Base-by-base conservation (phyloP, 768 basidiomycete genomes). In the Lactarius vividus region DNA sequence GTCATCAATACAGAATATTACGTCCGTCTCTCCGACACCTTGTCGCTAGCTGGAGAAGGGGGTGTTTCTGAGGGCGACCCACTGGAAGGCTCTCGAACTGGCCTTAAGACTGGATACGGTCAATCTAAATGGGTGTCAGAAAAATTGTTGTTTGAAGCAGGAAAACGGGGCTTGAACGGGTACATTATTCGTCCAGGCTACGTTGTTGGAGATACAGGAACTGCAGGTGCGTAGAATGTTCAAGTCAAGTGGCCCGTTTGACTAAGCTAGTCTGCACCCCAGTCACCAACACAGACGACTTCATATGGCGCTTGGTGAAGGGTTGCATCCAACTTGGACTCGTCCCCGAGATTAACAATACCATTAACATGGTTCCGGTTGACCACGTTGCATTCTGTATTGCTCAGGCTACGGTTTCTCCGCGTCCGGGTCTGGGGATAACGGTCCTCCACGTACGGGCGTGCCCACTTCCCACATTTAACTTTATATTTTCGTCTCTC, bases 71-170 rank as follows among this genome's bases (percentile, higher is more conserved):
- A 99, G 74, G 80, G 77, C 59, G 96, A 99, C 72, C 85, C 95
- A 70, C 84, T 98, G 23, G 94, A 96, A 72, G 94, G 90, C 7
- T 92, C 94, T 0, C 83, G 85, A 68, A 75, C 75, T 0, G 80
- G 84, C 1, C 81, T 98, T 59, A 90, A 90, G 75, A 92, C 92
- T 0, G 97, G 97, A 0, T 99, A 99, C 75, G 95, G 96, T 6
- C 97, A 99, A 79, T 89, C 87, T 40, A 99, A 99, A 77, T 99
- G 97, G 97, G 97, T 99, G 0, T 91, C 94, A 1, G 97, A 99
- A 77, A 96, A 94, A 75, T 77, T 99, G 9, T 78, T 99, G 35
- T 89, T 94, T 71, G 95, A 96, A 72, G 97, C 96, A 23, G 94
- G 92, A 2, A 86, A 82, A 70, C 83, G 94, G 44, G 97, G 97